Percentiles rank a stretch among this genome's conserved stretches.
Conservation (phyloP, 2,329 filamentous ascomycete genomes). For the Penicillium sp. region DNA sequence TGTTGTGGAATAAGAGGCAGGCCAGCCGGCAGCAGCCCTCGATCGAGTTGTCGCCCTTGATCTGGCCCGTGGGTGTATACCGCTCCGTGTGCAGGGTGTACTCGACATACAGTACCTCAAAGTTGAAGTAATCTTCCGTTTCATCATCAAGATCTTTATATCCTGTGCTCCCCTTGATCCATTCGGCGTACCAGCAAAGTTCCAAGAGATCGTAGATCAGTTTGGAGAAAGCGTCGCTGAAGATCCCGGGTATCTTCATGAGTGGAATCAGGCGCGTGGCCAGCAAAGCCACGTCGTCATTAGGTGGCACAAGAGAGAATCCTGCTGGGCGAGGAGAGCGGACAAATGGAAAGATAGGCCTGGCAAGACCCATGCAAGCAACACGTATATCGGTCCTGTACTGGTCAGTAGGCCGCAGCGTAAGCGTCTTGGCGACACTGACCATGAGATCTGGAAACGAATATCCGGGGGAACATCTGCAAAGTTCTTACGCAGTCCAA, state of each 20-base stretch:
- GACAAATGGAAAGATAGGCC: conserved; percentile 37
- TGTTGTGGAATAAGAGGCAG: conserved; percentile 38
- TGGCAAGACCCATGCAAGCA: conserved; percentile 36
- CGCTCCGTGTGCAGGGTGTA: conserved; percentile 35
- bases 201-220: conserved; percentile 34
- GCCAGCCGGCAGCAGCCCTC: conserved; percentile 38
- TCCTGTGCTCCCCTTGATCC: conserved; percentile 28
- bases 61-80: conserved; percentile 30
- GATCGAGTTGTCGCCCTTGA: conserved; percentile 34
- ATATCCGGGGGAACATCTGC: conserved; percentile 35
- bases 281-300: conserved; percentile 26
- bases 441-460: conserved; percentile 40
- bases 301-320: conserved; percentile 28
- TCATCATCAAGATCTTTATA: conserved; percentile 32
- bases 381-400: conserved; percentile 39
- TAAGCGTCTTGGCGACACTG: conserved; percentile 2
- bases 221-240: conserved; percentile 28
- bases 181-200: conserved; percentile 35
- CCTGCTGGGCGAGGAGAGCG: conserved; percentile 30
- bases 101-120: conserved; percentile 36
- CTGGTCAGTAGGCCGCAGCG: conserved; percentile 2
- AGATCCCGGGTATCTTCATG: conserved; percentile 33
- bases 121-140: conserved; percentile 38
- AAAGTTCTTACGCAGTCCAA: conserved; percentile 34
- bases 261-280: conserved; percentile 32